These are phyloP conservation scores for Rosa persica DNA, from an alignment of 306 rosid genomes.

Conservation along the genomic window DNA sequence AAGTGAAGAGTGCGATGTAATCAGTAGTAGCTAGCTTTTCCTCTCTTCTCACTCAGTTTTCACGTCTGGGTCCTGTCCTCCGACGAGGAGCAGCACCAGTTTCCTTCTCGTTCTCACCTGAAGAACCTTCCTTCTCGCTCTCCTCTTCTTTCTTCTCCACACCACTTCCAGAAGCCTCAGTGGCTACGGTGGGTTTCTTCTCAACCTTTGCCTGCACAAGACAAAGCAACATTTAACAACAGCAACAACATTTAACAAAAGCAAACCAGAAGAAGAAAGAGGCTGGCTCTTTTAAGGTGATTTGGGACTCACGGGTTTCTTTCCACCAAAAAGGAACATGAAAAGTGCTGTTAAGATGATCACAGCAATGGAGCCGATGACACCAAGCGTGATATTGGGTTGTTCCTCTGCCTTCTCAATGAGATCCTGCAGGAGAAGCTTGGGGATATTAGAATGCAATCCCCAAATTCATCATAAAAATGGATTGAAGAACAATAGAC, in stretches of 20 bases:
- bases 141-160: slow-evolving; percentile 41
- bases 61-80: slow-evolving; percentile 59
- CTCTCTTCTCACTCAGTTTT: slow-evolving; percentile 33
- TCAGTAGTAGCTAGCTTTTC: neutral
- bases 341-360: slow-evolving; percentile 55
- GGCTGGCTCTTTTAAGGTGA: neutral
- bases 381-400: slow-evolving; percentile 75
- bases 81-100: slow-evolving; percentile 56
- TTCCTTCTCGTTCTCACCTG: slow-evolving; percentile 50
- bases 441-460: slow-evolving; percentile 16
- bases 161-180: slow-evolving; percentile 42
- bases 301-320: slow-evolving; percentile 51
- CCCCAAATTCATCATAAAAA: neutral
- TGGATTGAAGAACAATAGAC: neutral
- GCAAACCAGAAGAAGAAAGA: neutral
- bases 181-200: slow-evolving; percentile 28
- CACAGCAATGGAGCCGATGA: slow-evolving; percentile 55
- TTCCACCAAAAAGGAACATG: slow-evolving; percentile 74
- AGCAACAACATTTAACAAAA: neutral
- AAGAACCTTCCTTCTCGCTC: slow-evolving; percentile 53
- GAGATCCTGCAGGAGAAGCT: slow-evolving; percentile 53
- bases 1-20: neutral
- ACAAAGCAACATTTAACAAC: neutral
- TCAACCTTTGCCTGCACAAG: slow-evolving; percentile 46
- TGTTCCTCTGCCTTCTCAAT: slow-evolving; percentile 78